Evolutionary conservation across 2,329 filamentous ascomycete species (phyloP).

Genomic region (Dothistroma septosporum): DNA sequence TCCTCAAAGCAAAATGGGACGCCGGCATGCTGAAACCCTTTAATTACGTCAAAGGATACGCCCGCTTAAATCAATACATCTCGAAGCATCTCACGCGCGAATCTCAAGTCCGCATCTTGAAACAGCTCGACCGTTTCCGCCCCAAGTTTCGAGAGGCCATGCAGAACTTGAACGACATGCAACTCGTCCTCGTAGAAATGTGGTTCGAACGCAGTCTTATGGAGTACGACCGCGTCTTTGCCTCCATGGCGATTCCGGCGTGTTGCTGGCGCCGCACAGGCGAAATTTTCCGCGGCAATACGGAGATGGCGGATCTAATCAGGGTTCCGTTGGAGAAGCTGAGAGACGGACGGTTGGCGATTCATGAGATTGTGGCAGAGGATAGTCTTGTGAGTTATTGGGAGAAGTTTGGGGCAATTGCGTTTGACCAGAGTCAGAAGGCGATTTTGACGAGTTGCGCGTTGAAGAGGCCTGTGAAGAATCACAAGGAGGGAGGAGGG

Average conservation of each 20-base stretch:
- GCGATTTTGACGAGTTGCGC: constrained; percentile 92
- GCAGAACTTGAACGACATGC: constrained; percentile 85
- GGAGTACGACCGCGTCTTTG: constrained; percentile 98
- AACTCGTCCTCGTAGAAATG: constrained; percentile 94
- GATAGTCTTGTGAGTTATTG: constrained; percentile 94
- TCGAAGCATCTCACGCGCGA: constrained; percentile 77
- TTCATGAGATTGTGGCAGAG: constrained; percentile 94
- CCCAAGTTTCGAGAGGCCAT: constrained; percentile 96
- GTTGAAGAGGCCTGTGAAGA: constrained; percentile 68
- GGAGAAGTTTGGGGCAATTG: constrained; percentile 98
- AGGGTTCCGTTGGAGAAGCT: constrained; percentile 86
- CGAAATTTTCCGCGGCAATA: constrained; percentile 95
- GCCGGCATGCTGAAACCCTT: constrained; percentile 92
- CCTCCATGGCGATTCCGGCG: constrained; percentile 96
- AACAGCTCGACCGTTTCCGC: constrained; percentile 86
- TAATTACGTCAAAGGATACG: constrained; percentile 97
- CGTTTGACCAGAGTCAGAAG: constrained; percentile 90
- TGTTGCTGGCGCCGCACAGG: constrained; percentile 96
- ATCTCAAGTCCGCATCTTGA: constrained; percentile 85
- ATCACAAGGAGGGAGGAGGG: constrained; percentile 41
- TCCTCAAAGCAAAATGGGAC: constrained; percentile 93
- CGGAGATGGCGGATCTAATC: constrained; percentile 97
- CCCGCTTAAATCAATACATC: constrained; percentile 83
- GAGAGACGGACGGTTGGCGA: constrained; percentile 86
- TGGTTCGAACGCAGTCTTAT: constrained; percentile 96